Base-by-base conservation (phyloP, 73 alveolate genomes). In the Vitrella brassicaformis region DNA sequence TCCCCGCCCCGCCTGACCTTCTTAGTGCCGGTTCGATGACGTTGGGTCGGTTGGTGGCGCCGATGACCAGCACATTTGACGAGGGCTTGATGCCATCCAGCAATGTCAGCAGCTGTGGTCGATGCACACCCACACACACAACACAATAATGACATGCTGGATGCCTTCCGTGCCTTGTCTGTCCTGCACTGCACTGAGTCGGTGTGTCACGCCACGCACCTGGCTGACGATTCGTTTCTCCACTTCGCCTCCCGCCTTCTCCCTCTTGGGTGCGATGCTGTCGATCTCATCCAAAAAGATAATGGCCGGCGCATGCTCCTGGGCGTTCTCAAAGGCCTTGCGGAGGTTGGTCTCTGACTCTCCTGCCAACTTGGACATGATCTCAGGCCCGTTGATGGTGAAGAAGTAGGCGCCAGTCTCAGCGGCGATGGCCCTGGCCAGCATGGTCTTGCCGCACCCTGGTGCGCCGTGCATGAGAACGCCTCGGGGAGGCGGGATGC, bases 31-130 rank as follows among this genome's bases (percentile, higher is more conserved):
- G 88, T 72, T 96, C 99, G 73, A 96, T 82, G 68, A 93, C 75
- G 86, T 96, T 90, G 7, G 99, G 99, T 85, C 98, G 89, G 93
- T 94, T 94, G 31, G 99, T 96, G 32, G 99, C 99, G 28, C 96
- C 99, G 45, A 75, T 93, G 89, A 46, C 98, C 97, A 87, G 97
- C 94, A 56, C 96, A 14, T 39, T 87, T 80, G 56, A 39, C 4
- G 56, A 39, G 56, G 84, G 73, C 65, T 76, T 76, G 10, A 76
- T 0, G 28, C 71, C 79, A 25, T 94, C 98, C 97, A 94, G 92
- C 30, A 91, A 82, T 19, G 98, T 94, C 31, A 94, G 91, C 70
- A 94, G 82, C 56, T 39, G 56, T n/a, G n/a, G n/a, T n/a, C n/a
- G n/a, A n/a, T n/a, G n/a, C n/a, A n/a, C n/a, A n/a, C n/a, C n/a